A percentile compares a stretch with the other conserved stretches of the same genome.
Conservation (phyloP, 352 stramenopile genomes). For the Phytophthora vignae region DNA sequence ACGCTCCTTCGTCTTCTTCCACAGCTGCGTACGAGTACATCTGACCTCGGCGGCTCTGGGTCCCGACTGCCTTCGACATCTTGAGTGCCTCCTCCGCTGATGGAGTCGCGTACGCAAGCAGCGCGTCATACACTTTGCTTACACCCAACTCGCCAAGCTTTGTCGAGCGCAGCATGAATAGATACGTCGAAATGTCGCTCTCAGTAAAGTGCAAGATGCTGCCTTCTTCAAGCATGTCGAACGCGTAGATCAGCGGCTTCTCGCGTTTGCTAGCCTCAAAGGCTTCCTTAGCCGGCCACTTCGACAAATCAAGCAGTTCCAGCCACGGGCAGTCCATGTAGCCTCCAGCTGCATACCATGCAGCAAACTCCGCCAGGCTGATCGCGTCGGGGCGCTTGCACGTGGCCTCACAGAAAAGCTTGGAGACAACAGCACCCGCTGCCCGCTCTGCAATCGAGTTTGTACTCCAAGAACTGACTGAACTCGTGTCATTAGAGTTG, state of each 20-base stretch:
- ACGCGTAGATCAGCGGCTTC: slow-evolving; percentile 86
- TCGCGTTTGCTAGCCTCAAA: slow-evolving; percentile 90
- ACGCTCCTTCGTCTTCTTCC: slow-evolving; percentile 87
- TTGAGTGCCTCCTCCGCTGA: slow-evolving; percentile 77
- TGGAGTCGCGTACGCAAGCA: slow-evolving; percentile 76
- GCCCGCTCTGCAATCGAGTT: slow-evolving; percentile 85
- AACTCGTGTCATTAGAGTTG: slow-evolving; percentile 69
- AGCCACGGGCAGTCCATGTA: slow-evolving; percentile 97
- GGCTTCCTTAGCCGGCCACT: slow-evolving; percentile 93
- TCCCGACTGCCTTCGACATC: slow-evolving; percentile 57
- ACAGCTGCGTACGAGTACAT: slow-evolving; percentile 82
- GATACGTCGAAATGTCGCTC: slow-evolving; percentile 87
- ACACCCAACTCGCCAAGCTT: slow-evolving; percentile 77
- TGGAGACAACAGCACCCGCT: slow-evolving; percentile 92
- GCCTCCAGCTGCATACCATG: slow-evolving; percentile 96
- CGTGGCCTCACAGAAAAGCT: slow-evolving; percentile 82
- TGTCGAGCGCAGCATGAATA: slow-evolving; percentile 85
- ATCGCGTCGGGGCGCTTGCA: slow-evolving; percentile 81
- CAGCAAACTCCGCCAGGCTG: slow-evolving; percentile 95
- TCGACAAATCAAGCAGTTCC: slow-evolving; percentile 95
- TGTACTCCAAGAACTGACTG: slow-evolving; percentile 73
- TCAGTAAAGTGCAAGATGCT: slow-evolving; percentile 88
- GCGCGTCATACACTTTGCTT: slow-evolving; percentile 81
- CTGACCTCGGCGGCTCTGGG: slow-evolving; percentile 50
- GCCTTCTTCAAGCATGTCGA: slow-evolving; percentile 87